Conservation (phyloP, 257 asterid species). For the Fraxinus anomala region DNA sequence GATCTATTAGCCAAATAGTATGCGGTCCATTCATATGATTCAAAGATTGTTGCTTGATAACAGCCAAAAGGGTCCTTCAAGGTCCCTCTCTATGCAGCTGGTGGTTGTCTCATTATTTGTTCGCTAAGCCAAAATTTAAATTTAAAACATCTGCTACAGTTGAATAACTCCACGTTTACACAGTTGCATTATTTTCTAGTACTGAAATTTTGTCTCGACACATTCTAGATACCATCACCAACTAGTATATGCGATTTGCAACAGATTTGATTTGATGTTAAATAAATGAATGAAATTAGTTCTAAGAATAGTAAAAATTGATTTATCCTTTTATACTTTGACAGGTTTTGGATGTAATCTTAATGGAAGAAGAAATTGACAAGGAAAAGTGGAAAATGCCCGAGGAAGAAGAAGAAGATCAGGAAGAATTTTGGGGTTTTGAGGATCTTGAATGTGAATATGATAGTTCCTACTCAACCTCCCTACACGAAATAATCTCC, state of each 20-base stretch:
- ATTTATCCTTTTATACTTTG: neutral
- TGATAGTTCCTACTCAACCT: constrained; percentile 56
- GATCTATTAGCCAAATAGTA: constrained; percentile 26
- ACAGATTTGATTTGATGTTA: no score
- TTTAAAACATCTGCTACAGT: constrained; percentile 17
- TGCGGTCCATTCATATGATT: constrained; percentile 26
- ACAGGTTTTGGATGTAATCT: constrained; percentile 71
- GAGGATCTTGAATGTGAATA: constrained; percentile 89
- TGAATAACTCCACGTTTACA: constrained; percentile 12
- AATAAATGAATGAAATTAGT: no score
- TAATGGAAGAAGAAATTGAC: constrained; percentile 55
- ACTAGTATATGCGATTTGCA: constrained; percentile 12
- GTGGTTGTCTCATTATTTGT: constrained; percentile 21
- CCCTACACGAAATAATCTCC: constrained; percentile 55
- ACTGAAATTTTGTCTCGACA: neutral
- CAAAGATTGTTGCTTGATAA: constrained; percentile 23
- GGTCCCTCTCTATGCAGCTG: neutral
- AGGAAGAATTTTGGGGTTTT: constrained; percentile 77
- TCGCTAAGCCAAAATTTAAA: constrained; percentile 16
- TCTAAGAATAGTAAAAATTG: no score
- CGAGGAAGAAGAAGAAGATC: constrained; percentile 59
- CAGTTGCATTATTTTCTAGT: constrained; percentile 10
- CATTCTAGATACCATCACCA: constrained; percentile 16
- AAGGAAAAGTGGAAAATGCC: constrained; percentile 75
- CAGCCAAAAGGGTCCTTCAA: constrained; percentile 17